A percentile compares a stretch with the other conserved stretches of the same genome.
Evolutionary conservation across 345 rosid species (phyloP).

Genomic region (Firmiana major): DNA sequence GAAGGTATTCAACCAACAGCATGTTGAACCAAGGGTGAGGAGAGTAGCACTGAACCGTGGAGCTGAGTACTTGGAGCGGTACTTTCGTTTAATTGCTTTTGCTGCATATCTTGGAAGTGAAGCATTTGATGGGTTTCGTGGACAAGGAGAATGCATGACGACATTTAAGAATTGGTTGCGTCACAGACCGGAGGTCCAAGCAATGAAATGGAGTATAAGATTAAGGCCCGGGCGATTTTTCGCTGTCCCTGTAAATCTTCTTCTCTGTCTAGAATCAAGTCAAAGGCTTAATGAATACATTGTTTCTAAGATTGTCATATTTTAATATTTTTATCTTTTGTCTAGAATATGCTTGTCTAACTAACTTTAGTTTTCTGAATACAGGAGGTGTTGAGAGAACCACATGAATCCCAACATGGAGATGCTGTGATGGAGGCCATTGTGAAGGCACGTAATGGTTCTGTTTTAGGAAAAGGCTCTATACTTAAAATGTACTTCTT

Average conservation of each 20-base stretch:
- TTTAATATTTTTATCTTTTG: background rate
- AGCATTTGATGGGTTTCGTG: conserved; percentile 86
- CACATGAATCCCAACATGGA: conserved; percentile 79
- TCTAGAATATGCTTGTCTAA: conserved; percentile 3
- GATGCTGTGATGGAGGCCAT: conserved; percentile 98
- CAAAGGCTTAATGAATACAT: background rate
- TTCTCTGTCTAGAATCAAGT: conserved; percentile 4
- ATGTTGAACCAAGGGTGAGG: conserved; percentile 84
- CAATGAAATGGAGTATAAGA: conserved; percentile 98
- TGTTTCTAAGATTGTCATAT: background rate
- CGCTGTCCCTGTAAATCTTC: conserved; percentile 66
- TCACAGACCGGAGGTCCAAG: conserved; percentile 92
- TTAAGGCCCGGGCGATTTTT: conserved; percentile 88
- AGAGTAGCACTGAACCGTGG: conserved; percentile 90
- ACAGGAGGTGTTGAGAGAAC: conserved; percentile 83
- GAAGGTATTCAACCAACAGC: conserved; percentile 85
- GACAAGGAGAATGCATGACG: conserved; percentile 68
- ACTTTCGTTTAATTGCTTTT: conserved; percentile 89
- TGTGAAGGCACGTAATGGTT: conserved; percentile 79
- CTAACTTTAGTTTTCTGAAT: conserved; percentile 15
- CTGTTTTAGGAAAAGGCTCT: conserved; percentile 84
- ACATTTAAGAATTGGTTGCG: conserved; percentile 87
- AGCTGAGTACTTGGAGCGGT: conserved; percentile 90
- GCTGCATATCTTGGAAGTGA: conserved; percentile 97
- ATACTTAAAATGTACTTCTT: conserved; percentile 88